Evolutionary conservation across 2,329 filamentous ascomycete species (phyloP), one percentile per base, ranked within the genome.

Genomic region (Neonectria coccinea): DNA sequence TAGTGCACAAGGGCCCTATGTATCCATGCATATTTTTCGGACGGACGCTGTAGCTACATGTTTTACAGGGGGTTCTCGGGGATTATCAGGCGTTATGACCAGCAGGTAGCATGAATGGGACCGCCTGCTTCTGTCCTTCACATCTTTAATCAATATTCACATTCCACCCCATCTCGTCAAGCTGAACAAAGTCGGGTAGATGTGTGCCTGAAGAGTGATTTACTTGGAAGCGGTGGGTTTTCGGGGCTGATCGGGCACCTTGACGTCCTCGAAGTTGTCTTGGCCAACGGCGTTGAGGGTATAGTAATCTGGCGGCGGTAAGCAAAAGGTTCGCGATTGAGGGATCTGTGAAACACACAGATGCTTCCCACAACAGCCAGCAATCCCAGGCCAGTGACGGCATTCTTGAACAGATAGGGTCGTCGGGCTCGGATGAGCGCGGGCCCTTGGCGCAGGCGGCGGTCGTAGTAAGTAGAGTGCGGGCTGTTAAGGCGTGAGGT

Each of bases 221-320:
- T 73, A 79, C 65, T 77, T 79, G 33, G 75, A 64, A 48, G 81
- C 77, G 42, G 81, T 74, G n/a, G 82, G 79, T 64, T 85, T 81
- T 54, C 81, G 79, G 52, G 92, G 91, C 56, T 86, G 84, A 77
- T 93, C 92, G 29, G 96, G 96, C 41, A 98, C 91, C 77, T 93
- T 90, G 73, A 98, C 94, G 77, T 99, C 96, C 62, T 94, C 92
- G 82, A 99, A 99, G 71, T 97, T 93, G 79, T 98, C 96, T 81
- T 98, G 96, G 47, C 95, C 93, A 76, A 99, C 92, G 59, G 93
- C 93, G 70, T 85, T 88, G 77, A 99, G 91, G 4, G 87, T 89
- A 75, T 88, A 89, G 70, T 81, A 81, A 73, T 88, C 87, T 88
- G 61, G 50, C 5, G 16, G 18, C 27, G 39, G 60, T 75, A 61